A percentile compares a stretch with the other conserved stretches of the same genome.
phyloP scores from a whole-genome alignment of 371 early-diverging fungal genomes.

The Mycotypha africana region DNA sequence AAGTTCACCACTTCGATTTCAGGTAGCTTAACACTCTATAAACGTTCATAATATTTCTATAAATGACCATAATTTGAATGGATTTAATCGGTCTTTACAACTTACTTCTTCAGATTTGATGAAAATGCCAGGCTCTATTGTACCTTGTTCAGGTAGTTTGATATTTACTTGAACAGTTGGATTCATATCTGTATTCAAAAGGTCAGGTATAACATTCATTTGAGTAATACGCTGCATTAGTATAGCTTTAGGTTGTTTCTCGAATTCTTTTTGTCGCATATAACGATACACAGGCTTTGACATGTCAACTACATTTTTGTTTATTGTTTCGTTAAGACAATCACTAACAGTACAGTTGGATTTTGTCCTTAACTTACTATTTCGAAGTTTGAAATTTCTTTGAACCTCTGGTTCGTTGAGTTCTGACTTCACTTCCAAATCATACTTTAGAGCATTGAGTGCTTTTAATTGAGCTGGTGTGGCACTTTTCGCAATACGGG shows the following conservation, averaged over 20 bases:
- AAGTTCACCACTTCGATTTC: slow-evolving; percentile 56
- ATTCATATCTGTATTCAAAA: slow-evolving; percentile 49
- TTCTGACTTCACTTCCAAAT: slow-evolving; percentile 66
- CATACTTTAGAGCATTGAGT: slow-evolving; percentile 53
- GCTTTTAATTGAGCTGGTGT: slow-evolving; percentile 45
- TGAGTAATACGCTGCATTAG: slow-evolving; percentile 59
- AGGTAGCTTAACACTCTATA: slow-evolving; percentile 53
- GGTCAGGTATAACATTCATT: slow-evolving; percentile 61
- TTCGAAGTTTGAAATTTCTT: slow-evolving; percentile 36
- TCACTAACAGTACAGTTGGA: background rate
- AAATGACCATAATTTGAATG: no score
- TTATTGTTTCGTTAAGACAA: background rate
- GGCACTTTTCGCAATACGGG: slow-evolving; percentile 44
- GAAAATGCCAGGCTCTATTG: slow-evolving; percentile 54
- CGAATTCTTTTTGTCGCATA: slow-evolving; percentile 61
- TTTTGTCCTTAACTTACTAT: slow-evolving; percentile 26
- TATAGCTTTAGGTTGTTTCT: slow-evolving; percentile 53
- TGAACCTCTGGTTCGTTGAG: slow-evolving; percentile 67
- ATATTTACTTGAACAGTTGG: slow-evolving; percentile 50
- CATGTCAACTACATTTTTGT: slow-evolving; percentile 49
- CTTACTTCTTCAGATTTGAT: slow-evolving; percentile 49
- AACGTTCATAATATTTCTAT: background rate
- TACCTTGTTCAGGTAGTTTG: slow-evolving; percentile 12
- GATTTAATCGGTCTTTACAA: no score
- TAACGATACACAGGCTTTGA: slow-evolving; percentile 67